These are phyloP conservation scores for Colletotrichum gloeosporioides DNA, from an alignment of 2,329 filamentous ascomycete genomes.

Conservation along the genomic window DNA sequence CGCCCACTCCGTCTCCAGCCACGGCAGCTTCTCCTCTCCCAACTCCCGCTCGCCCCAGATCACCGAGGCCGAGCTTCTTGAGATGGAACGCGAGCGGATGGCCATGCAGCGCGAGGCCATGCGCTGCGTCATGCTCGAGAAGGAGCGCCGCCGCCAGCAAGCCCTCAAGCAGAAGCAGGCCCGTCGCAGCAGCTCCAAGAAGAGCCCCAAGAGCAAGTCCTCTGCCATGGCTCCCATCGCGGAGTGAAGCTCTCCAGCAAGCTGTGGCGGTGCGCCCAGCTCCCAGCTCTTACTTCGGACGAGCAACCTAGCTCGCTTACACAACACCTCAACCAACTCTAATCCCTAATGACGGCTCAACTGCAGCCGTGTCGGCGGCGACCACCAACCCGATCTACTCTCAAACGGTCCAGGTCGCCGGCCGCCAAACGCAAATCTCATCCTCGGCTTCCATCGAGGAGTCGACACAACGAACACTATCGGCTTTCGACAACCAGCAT, in stretches of 20 bases:
- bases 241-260: slow-evolving; percentile 39
- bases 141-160: slow-evolving; percentile 56
- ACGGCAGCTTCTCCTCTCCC: slow-evolving; percentile 50
- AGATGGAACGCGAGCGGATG: slow-evolving; percentile 55
- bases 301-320: neutral
- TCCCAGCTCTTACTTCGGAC: slow-evolving; percentile 1
- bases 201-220: slow-evolving; percentile 53
- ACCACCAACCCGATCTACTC: neutral
- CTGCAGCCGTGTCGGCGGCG: neutral
- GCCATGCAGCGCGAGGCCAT: slow-evolving; percentile 59
- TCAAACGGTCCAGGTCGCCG: slow-evolving; percentile 2
- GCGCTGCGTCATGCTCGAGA: slow-evolving; percentile 56
- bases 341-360: slow-evolving; percentile 8
- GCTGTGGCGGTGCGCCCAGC: neutral
- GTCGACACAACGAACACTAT: neutral
- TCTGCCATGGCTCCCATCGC: slow-evolving; percentile 59
- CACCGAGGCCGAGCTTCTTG: slow-evolving; percentile 53
- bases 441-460: neutral
- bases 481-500: neutral
- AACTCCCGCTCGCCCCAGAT: slow-evolving; percentile 41
- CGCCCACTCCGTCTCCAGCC: slow-evolving; percentile 48
- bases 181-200: slow-evolving; percentile 49
- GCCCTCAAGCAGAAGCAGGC: slow-evolving; percentile 37
- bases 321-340: slow-evolving; percentile 8
- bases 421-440: neutral